Evolutionary conservation across 192 early-diverging fungal genomes (phyloP).

Genomic region (Obelidium mucronatum): DNA sequence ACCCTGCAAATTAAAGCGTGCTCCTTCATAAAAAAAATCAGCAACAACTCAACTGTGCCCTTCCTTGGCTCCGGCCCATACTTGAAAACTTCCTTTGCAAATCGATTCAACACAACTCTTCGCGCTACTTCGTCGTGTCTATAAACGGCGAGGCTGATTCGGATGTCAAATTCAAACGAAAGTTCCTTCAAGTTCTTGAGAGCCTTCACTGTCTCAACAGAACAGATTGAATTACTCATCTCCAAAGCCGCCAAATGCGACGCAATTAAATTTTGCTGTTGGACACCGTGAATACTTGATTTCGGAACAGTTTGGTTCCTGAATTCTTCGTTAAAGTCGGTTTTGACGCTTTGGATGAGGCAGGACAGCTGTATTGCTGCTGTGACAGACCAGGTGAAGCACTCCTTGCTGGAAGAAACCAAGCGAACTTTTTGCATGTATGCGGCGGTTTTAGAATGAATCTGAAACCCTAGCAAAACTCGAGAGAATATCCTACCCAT

Average conservation of each 20-base stretch:
- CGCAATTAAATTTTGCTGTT: constrained; percentile 10
- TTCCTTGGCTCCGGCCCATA: constrained; percentile 37
- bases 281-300: not conserved
- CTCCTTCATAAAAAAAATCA: not conserved
- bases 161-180: constrained; percentile 48
- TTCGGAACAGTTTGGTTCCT: not conserved
- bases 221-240: constrained; percentile 17
- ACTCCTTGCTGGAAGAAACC: not conserved
- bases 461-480: too few species aligned
- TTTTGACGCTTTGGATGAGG: not conserved
- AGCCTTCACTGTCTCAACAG: constrained; percentile 1
- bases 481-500: not conserved
- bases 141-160: constrained; percentile 29
- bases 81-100: constrained; percentile 52
- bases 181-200: constrained; percentile 39
- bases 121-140: constrained; percentile 22
- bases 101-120: constrained; percentile 34
- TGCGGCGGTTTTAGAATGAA: not conserved
- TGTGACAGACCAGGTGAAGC: not conserved
- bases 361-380: not conserved
- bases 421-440: not conserved
- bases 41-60: constrained; percentile 2
- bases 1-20: too few species aligned
- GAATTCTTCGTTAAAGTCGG: not conserved
- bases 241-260: constrained; percentile 17